Base-by-base conservation (phyloP, 441 rosid species). In the Aquilaria agallochum region DNA sequence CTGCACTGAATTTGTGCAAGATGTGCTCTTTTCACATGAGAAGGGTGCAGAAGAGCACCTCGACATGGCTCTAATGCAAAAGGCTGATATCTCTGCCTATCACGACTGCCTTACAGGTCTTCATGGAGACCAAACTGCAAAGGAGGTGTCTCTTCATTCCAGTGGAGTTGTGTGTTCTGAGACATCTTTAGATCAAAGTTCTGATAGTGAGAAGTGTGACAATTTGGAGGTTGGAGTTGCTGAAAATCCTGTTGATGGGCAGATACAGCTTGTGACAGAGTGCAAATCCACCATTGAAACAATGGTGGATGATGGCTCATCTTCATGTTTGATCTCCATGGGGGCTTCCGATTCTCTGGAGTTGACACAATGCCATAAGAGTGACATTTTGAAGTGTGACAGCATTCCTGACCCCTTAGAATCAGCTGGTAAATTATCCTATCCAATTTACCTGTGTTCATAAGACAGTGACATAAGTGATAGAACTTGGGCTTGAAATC, bases 1-100 rank as follows among this genome's bases (percentile, higher is more conserved):
- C 44, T 77, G 67, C 61, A 11, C 62, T 5, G 79, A 74, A 5
- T 2, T 77, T 13, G 56, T 68, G 57, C 48, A 59, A 52, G 80
- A 72, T 9, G 63, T 66, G 58, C 32, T 65, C 45, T 56, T 53
- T 48, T 20, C 55, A n/a, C 52, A 58, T 48, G 48, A 40, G 45
- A 50, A 12, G 7, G 45, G 31, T 50, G 31, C 27, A 40, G 10
- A 3, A 45, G 51, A 59, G 58, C 59, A 36, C 9, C 34, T 11
- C 53, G 54, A 64, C 42, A 56, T 31, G 40, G 45, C 61, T 58
- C 48, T 27, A 11, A 48, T 36, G 12, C 64, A 59, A 48, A 55
- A 57, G 31, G 55, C 33, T 57, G 62, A 44, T 7, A n/a, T 42
- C 31, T 34, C 5, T 30, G 52, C 50, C 42, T 12, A 9, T 31